Evolutionary conservation across 345 rosid genomes (phyloP), one percentile per base, ranked within the genome.

Genomic region (Bruguiera parviflora): DNA sequence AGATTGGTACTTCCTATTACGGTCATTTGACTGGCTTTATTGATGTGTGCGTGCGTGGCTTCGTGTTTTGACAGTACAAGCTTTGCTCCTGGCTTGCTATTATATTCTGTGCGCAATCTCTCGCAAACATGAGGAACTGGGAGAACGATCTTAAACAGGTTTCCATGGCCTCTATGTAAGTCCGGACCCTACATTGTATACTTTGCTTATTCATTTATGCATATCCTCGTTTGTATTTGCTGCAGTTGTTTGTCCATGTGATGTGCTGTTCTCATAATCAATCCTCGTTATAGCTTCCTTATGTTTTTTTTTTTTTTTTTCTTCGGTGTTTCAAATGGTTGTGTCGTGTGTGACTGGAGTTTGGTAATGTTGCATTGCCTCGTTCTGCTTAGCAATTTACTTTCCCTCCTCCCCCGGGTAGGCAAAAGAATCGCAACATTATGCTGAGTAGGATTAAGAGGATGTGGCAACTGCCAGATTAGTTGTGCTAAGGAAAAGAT

Each of bases 161-260:
- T 73, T 95, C 99, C 69, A 92, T 95, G 99, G 99, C 96, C 58
- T 80, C 89, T 88, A 95, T 95, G 99, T 94, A 73, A 84, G 88
- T 76, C 73, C 46, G 19, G 20, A 22, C 46, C 19, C 32, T 27
- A 3, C 49, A 43, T 11, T 22, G 8, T 3, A 6, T 25, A 20
- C 31, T 62, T 46, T 11, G 31, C 27, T 66, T 16, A 19, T 29
- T 43, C 33, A 8, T 19, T 21, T 24, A 27, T 22, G 28, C 46
- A 52, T 63, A 2, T 31, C 24, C 37, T 20, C 51, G 28, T 52
- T 16, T 58, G 25, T 29, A 49, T 61, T 11, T 19, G 16, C 15
- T 52, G 6, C 25, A 2, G 10, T 10, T 13, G 20, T 53, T 15
- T 13, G 25, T 51, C 13, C 19, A 25, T 59, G 21, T 57, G 3